Evolutionary conservation across 2,329 filamentous ascomycete species (phyloP).

Genomic region (Aspergillaceae sp.): DNA sequence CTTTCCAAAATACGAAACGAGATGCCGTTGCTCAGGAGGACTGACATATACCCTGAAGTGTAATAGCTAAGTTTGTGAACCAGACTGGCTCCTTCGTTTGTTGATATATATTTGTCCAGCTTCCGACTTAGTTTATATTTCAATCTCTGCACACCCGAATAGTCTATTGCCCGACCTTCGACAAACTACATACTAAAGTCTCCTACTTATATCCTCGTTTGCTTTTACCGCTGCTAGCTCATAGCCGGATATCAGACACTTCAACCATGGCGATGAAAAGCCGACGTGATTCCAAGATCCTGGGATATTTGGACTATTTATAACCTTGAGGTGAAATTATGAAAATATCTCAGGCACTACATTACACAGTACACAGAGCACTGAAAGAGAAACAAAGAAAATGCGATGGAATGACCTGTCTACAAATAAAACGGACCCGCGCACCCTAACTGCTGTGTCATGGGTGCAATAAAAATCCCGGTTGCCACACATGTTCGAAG

Average conservation of each 20-base stretch:
- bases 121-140: background rate
- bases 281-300: too few species aligned
- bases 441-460: slow-evolving; percentile 20
- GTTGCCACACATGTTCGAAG: slow-evolving; percentile 20
- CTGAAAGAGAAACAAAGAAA: slow-evolving; percentile 16
- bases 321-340: background rate
- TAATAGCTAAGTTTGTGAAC: slow-evolving; percentile 13
- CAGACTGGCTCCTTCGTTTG: background rate
- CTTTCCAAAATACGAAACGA: slow-evolving; percentile 46
- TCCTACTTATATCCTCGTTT: too few species aligned
- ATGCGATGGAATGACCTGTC: slow-evolving; percentile 26
- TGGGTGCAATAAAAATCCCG: slow-evolving; percentile 16
- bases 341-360: slow-evolving; percentile 12
- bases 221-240: too few species aligned
- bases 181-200: too few species aligned
- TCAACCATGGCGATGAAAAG: too few species aligned
- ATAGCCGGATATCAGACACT: too few species aligned
- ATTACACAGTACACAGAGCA: slow-evolving; percentile 14
- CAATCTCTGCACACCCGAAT: too few species aligned
- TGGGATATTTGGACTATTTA: too few species aligned
- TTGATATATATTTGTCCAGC: background rate
- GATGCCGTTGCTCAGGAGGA: slow-evolving; percentile 51
- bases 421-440: slow-evolving; percentile 23
- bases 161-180: too few species aligned
- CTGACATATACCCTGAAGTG: slow-evolving; percentile 42